These are phyloP conservation scores for Candida ascalaphidarum DNA, from an alignment of 805 yeast genomes.

Conservation along the genomic window DNA sequence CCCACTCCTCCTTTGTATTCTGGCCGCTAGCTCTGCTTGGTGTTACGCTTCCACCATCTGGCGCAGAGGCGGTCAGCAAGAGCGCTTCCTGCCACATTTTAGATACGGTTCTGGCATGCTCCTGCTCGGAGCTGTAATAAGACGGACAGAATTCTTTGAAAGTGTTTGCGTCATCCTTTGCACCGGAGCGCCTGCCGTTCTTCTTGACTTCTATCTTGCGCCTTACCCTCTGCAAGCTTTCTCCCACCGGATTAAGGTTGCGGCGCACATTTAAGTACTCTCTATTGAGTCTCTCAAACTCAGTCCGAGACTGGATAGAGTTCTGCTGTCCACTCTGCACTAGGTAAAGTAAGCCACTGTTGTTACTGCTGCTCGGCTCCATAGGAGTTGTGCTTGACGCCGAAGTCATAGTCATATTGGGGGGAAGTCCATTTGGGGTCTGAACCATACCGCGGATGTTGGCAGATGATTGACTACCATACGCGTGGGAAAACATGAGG, in stretches of 20 bases:
- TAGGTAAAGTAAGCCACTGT: slow-evolving; percentile 19
- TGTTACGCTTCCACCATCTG: slow-evolving; percentile 1
- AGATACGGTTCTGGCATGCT: slow-evolving; percentile 14
- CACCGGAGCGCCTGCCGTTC: slow-evolving; percentile 2
- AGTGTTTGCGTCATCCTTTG: slow-evolving; percentile 13
- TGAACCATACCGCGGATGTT: slow-evolving; percentile 4
- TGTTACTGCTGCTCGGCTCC: slow-evolving; percentile 9
- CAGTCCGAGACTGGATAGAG: slow-evolving; percentile 58
- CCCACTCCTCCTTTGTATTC: slow-evolving; percentile 1
- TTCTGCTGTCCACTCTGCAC: slow-evolving; percentile 28
- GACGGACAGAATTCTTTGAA: slow-evolving; percentile 26
- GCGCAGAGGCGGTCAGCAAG: slow-evolving; percentile 2
- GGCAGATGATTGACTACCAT: slow-evolving; percentile 8
- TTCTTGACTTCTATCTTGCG: slow-evolving; percentile 18
- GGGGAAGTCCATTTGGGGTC: no score
- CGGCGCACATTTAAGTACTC: slow-evolving; percentile 66
- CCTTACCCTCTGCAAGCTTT: slow-evolving; percentile 47
- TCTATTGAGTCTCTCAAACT: slow-evolving; percentile 67
- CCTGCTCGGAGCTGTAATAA: slow-evolving; percentile 23
- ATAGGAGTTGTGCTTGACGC: neutral
- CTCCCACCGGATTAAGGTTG: slow-evolving; percentile 61
- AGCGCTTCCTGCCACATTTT: slow-evolving; percentile 35
- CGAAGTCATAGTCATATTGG: neutral
- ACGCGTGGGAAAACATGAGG: slow-evolving; percentile 28
- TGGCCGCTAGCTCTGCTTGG: slow-evolving; percentile 1